Evolutionary conservation across 305 asterid genomes (phyloP).

Genomic region (Fraxinus albicans): DNA sequence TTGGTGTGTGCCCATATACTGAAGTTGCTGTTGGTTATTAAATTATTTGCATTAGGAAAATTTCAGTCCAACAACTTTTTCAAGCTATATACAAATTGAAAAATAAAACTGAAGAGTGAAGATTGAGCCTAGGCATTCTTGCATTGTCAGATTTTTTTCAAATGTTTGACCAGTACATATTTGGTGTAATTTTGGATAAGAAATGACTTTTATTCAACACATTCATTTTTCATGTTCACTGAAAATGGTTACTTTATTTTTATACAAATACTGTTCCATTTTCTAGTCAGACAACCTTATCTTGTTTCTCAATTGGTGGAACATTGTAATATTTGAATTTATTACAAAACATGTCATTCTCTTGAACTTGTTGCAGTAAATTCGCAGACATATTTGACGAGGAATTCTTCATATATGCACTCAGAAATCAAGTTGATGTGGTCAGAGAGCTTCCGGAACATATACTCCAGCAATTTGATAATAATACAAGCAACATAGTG

Average conservation of each 20-base stretch:
- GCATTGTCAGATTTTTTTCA: background rate
- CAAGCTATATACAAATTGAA: background rate
- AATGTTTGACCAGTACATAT: background rate
- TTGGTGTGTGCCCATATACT: background rate
- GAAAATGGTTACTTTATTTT: background rate
- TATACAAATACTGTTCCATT: background rate
- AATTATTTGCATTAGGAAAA: background rate
- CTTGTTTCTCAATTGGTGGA: background rate
- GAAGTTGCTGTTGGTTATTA: background rate
- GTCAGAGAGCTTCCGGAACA: conserved; percentile 78
- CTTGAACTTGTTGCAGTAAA: conserved; percentile 58
- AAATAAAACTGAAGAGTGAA: background rate
- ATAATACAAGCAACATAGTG: conserved; percentile 83
- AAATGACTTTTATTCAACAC: background rate
- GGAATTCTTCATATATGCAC: conserved; percentile 96
- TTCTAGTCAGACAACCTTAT: background rate
- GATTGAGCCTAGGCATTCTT: background rate
- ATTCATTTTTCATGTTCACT: background rate
- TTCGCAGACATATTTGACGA: conserved; percentile 93
- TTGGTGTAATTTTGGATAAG: background rate
- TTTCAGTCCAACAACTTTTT: background rate
- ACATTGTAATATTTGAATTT: background rate
- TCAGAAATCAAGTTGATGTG: conserved; percentile 78
- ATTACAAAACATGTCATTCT: background rate
- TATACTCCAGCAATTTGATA: conserved; percentile 65